Evolutionary conservation across 768 basidiomycete genomes (phyloP).

Genomic region (Pisolithus microcarpus): DNA sequence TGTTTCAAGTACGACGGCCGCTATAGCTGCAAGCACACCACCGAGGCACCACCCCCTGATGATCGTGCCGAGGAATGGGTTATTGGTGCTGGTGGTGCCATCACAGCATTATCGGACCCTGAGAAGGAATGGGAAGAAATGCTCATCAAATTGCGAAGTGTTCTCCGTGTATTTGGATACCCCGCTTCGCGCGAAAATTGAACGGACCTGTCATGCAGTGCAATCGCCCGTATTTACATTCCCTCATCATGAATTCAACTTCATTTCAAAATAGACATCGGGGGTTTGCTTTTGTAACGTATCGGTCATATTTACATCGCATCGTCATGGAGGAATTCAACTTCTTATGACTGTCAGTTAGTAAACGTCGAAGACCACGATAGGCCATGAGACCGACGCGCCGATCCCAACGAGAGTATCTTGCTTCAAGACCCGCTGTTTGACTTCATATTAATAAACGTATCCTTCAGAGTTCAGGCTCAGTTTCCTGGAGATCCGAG

Average conservation of each 20-base stretch:
- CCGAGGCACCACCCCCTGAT: neutral
- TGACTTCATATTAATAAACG: constrained; percentile 65
- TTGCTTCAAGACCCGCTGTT: constrained; percentile 74
- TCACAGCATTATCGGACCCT: constrained; percentile 84
- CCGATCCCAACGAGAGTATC: neutral
- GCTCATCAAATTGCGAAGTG: constrained; percentile 79
- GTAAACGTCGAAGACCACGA: neutral
- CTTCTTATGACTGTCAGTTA: constrained; percentile 19
- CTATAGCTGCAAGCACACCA: too few species aligned
- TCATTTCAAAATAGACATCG: constrained; percentile 13
- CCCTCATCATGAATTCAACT: constrained; percentile 31
- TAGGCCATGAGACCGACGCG: too few species aligned
- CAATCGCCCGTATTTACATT: neutral
- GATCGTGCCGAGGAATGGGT: too few species aligned
- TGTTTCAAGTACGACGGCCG: too few species aligned
- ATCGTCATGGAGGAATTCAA: constrained; percentile 28
- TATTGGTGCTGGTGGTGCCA: constrained; percentile 21
- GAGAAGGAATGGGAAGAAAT: constrained; percentile 95
- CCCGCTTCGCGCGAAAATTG: constrained; percentile 18
- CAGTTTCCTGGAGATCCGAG: too few species aligned
- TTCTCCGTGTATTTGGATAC: constrained; percentile 55
- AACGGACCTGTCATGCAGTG: neutral
- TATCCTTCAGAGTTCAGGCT: constrained; percentile 22
- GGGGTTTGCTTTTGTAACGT: neutral
- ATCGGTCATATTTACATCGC: neutral